Evolutionary conservation across 352 stramenopile species (phyloP).

Genomic region (Phytopythium vexans): DNA sequence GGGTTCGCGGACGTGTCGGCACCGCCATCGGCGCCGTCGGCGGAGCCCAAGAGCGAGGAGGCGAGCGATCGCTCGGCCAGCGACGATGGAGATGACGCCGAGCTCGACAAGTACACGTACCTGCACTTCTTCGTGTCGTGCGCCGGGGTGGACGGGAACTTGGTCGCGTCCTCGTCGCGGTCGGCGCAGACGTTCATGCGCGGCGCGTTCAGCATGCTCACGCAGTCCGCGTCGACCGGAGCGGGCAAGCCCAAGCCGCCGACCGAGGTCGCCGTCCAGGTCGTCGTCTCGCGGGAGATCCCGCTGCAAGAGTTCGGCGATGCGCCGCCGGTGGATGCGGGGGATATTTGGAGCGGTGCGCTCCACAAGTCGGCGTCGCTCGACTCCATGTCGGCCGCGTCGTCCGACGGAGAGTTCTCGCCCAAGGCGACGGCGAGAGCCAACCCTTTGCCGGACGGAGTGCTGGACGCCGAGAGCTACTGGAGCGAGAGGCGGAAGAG

Average conservation of each 20-base stretch:
- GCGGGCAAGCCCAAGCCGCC: conserved; percentile 35
- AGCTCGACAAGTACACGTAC: conserved; percentile 1
- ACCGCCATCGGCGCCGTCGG: neutral
- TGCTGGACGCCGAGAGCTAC: conserved; percentile 53
- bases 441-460: conserved; percentile 10
- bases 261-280: conserved; percentile 68
- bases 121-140: conserved; percentile 80
- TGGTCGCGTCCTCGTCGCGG: conserved; percentile 38
- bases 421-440: neutral
- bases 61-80: conserved; percentile 1
- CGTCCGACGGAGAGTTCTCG: neutral
- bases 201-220: conserved; percentile 71
- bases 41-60: neutral
- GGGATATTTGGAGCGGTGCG: conserved; percentile 3
- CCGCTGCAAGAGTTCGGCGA: conserved; percentile 15
- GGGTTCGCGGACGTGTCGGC: conserved; percentile 5
- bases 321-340: neutral
- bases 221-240: conserved; percentile 18
- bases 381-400: conserved; percentile 1
- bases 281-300: conserved; percentile 55
- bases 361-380: conserved; percentile 4
- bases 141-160: conserved; percentile 50
- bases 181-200: conserved; percentile 73
- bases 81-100: conserved; percentile 6
- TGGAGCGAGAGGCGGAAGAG: conserved; percentile 71